Evolutionary conservation across 2,329 filamentous ascomycete genomes (phyloP), one percentile per base, ranked within the genome.

Genomic region (Cercospora sesami): DNA sequence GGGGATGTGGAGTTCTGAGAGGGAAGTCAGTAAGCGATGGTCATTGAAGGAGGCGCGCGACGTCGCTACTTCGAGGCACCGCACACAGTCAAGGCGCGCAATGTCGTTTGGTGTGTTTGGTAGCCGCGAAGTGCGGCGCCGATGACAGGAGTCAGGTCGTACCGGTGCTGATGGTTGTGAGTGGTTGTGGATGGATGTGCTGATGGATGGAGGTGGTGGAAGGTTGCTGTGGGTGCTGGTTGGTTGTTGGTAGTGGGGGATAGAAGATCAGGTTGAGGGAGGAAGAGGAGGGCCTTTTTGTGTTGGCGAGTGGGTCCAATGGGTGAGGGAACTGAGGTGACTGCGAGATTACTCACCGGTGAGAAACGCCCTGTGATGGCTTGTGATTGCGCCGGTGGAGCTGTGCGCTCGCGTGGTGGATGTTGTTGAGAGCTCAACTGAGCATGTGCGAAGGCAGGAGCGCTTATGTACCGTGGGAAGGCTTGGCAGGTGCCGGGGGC

Each of bases 101-200:
- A 53, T 7, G 23, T 23, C 48, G 48, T 30, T 26, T 26, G 21
- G 2, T 55, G 30, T 48, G 26, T 53, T 14, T n/a, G n/a, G 30
- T 36, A 8, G 7, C 26, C 16, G 21, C 23, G n/a, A 62, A 31
- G 36, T 31, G 60, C 39, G 60, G 58, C 60, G 60, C 60, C 60
- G 60, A 31, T 12, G n/a, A 28, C 36, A 39, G 45, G 14, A 55
- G 45, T 55, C 18, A 36, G 28, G 21, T 39, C 60, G 48, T 63
- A 28, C 39, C 48, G 57, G 58, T 66, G 45, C 21, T 28, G 57
- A 18, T 33, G 60, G 18, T 33, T 63, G 65, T 67, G 26, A 67
- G 60, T 60, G 48, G 55, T 53, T 67, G 48, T 63, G 48, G 58
- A 42, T 63, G 31, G 30, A 55, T 36, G 58, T 62, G 55, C 2